Evolutionary conservation across 1,284 basidiomycete species (phyloP).

Genomic region (Ceratobasidium sp.): DNA sequence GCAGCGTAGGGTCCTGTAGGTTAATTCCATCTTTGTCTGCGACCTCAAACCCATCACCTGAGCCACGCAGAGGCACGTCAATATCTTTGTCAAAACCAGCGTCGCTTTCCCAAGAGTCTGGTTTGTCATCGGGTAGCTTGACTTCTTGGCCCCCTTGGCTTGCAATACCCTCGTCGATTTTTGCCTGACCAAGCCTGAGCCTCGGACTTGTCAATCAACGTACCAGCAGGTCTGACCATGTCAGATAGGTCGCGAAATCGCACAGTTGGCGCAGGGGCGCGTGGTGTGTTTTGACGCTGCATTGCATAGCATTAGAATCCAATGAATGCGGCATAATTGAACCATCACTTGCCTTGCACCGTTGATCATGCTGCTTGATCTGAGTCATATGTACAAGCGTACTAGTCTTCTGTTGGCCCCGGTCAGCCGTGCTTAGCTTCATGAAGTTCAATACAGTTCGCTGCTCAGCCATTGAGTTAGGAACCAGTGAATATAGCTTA

Average conservation of each 20-base stretch:
- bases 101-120: slow-evolving; percentile 22
- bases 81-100: slow-evolving; percentile 4
- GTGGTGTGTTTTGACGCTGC: too few relatives aligned
- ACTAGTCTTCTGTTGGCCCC: slow-evolving; percentile 48
- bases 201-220: too few relatives aligned
- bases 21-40: slow-evolving; percentile 1
- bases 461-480: slow-evolving; percentile 58
- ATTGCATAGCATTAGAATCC: not conserved
- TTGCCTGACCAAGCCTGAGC: too few relatives aligned
- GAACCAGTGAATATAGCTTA: slow-evolving; percentile 53
- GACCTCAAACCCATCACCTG: slow-evolving; percentile 4
- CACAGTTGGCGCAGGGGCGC: not conserved
- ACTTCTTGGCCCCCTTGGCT: too few relatives aligned
- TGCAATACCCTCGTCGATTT: too few relatives aligned
- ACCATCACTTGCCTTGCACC: not conserved
- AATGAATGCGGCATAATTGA: not conserved
- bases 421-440: slow-evolving; percentile 52
- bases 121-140: not conserved
- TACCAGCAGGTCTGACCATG: not conserved
- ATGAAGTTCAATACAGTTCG: slow-evolving; percentile 56
- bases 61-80: not conserved
- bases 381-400: slow-evolving; percentile 52
- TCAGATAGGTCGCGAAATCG: slow-evolving; percentile 1
- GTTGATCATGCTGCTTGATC: slow-evolving; percentile 32
- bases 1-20: not conserved